phyloP scores from a whole-genome alignment of 768 basidiomycete genomes.

The Solioccasus polychromus region DNA sequence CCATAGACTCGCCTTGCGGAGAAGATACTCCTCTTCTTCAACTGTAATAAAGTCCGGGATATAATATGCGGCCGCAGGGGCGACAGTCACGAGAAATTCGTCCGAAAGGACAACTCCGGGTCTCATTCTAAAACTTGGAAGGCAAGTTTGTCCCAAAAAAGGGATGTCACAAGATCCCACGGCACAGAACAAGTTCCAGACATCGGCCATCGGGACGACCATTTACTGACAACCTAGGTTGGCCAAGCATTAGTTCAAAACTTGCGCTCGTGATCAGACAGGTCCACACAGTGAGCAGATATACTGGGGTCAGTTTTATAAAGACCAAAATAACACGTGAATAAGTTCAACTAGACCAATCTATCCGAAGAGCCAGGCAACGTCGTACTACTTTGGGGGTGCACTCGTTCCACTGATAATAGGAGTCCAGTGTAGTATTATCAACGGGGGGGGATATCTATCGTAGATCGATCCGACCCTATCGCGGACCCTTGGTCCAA shows the following conservation, averaged over 20 bases:
- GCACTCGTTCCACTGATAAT: not conserved
- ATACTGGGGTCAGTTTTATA: too few species aligned
- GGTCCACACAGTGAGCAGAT: too few species aligned
- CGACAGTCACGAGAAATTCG: constrained; percentile 23
- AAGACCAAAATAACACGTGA: too few species aligned
- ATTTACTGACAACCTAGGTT: too few species aligned
- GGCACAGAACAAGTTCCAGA: too few species aligned
- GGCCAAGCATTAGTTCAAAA: too few species aligned
- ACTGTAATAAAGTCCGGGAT: constrained; percentile 74
- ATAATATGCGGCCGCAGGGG: constrained; percentile 51
- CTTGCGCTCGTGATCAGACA: too few species aligned
- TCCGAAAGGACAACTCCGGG: constrained; percentile 3
- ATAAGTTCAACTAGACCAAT: too few species aligned
- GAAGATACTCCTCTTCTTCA: constrained; percentile 74
- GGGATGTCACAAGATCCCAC: too few species aligned
- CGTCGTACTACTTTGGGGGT: too few species aligned
- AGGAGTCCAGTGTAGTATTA: constrained; percentile 5
- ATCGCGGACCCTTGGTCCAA: constrained; percentile 7
- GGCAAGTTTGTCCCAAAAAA: not conserved
- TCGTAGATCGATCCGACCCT: constrained; percentile 22
- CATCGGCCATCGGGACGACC: too few species aligned
- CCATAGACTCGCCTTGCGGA: constrained; percentile 61
- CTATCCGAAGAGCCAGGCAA: too few species aligned
- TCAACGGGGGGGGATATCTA: constrained; percentile 14
- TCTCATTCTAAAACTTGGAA: constrained; percentile 12